Percentiles rank a stretch among this genome's conserved stretches.
Evolutionary conservation across 371 early-diverging fungal genomes (phyloP).

Genomic region (Mortierella sp.): DNA sequence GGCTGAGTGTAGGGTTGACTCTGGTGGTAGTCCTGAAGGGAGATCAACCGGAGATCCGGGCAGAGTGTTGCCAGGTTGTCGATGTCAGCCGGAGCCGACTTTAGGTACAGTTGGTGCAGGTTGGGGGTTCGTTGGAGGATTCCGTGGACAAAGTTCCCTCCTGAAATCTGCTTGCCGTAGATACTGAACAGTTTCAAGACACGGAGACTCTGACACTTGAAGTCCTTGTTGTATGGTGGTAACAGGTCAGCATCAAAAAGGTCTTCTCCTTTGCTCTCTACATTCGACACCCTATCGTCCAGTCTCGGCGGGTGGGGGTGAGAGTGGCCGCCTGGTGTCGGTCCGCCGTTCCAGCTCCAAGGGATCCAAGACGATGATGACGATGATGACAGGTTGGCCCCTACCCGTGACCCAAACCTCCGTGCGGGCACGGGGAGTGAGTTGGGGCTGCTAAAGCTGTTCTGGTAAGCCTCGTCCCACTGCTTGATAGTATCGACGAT

Average conservation of each 20-base stretch:
- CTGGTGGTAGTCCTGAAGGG: neutral
- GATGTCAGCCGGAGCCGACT: neutral
- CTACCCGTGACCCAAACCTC: neutral
- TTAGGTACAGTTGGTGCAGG: slow-evolving; percentile 8
- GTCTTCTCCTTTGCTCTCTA: neutral
- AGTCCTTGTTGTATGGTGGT: neutral
- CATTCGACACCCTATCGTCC: neutral
- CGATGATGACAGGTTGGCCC: neutral
- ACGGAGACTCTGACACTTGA: slow-evolving; percentile 10
- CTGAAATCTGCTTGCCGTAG: neutral
- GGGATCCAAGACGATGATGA: slow-evolving; percentile 1
- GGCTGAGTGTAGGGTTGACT: neutral
- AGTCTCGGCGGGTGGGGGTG: neutral
- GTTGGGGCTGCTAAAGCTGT: slow-evolving; percentile 15
- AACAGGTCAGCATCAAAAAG: neutral
- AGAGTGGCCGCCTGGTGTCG: neutral
- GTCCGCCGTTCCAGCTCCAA: neutral
- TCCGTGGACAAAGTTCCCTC: neutral
- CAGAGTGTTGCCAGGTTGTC: slow-evolving; percentile 13
- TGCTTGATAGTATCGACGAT: slow-evolving; percentile 19
- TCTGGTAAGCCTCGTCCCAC: slow-evolving; percentile 11
- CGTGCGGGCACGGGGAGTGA: neutral
- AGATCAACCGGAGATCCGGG: slow-evolving; percentile 18
- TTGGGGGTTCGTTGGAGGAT: slow-evolving; percentile 27
- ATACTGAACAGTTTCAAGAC: slow-evolving; percentile 13